Evolutionary conservation across 2,329 filamentous ascomycete genomes (phyloP), one percentile per base, ranked within the genome.

Genomic region (Aureobasidium sp.): DNA sequence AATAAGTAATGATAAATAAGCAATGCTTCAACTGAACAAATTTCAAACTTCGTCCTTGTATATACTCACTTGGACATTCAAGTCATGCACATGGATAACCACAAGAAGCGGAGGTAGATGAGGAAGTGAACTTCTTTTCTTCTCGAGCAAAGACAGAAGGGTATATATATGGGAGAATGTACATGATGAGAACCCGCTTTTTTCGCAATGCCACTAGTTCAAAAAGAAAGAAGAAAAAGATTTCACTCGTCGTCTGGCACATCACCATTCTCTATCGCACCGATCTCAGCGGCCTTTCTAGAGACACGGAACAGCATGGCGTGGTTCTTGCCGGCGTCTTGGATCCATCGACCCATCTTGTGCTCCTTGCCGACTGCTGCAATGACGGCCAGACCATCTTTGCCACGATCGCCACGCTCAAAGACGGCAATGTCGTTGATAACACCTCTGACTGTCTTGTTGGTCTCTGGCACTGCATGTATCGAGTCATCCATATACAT

Each of bases 361-460:
- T 90, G 86, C 70, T 96, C 88, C 64, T 87, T 91, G 30, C 88
- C 90, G 1, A 95, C 79, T 14, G 85, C 93, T n/a, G 84, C 88
- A 11, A 94, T 84, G 24, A 97, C 79, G 61, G 88, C 91, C 2
- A 96, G 70, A 1, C 90, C 90, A 39, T 75, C 72, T 60, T 80
- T 82, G 27, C 85, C 87, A 56, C 84, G 76, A 16, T 89, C 85
- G 3, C 90, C 89, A 16, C 88, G 79, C 68, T 97, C 93, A 61
- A 93, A 90, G 12, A 95, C 79, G 1, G 87, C 81, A 55, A 98
- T 84, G 61, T 88, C 90, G 65, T 97, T 98, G 60, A 98, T 77
- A 6, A 97, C 77, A 37, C 93, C 93, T 61, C 79, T 80, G 51
- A 90, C 76, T 7, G 30, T 63, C 39, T 35, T 57, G 57, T 17